Evolutionary conservation across 2,329 filamentous ascomycete genomes (phyloP), one percentile per base, ranked within the genome.

Genomic region (Colletotrichum tabaci): DNA sequence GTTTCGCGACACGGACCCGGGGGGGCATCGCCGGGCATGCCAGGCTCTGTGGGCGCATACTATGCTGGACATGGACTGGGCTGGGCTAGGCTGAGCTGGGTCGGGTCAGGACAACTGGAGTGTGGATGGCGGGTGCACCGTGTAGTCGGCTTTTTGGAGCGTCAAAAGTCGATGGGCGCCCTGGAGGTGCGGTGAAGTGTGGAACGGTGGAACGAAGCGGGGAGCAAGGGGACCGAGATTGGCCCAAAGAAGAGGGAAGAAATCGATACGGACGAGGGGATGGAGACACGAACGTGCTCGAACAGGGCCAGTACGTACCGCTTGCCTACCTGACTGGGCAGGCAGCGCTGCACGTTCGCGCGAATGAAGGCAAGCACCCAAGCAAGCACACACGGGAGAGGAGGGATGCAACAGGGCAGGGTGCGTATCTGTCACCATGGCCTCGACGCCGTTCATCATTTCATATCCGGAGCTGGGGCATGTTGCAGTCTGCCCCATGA

Each of bases 201-300:
- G 64, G 67, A 26, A 57, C 49, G 44, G 69, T 71, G 65, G 65
- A 60, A 40, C 58, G 50, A 62, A 71, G 68, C 58, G 58, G 58
- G 53, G 68, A 58, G 46, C 65, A 71, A 71, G 69, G 58, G 69
- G 58, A 53, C 47, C 65, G 66, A 68, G 68, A 71, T 71, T 63
- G 58, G 68, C 38, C 65, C 65, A 71, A 71, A 60, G 55, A 68
- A 68, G 65, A 68, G 68, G 21, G 58, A 52, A 68, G 52, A 71
- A 62, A 71, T 63, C 65, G 69, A 71, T 68, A 69, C 53, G 65
- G 68, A 57, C 13, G 52, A 38, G 68, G 64, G 21, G 23, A 57
- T 69, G 66, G 53, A 65, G 66, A 61, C 67, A 23, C 15, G 61
- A 57, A 65, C 44, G 23, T 65, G 66, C 53, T 46, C 53, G 61